These are phyloP conservation scores for Entomortierella beljakovae DNA, from an alignment of 192 early-diverging fungal species.

Conservation along the genomic window DNA sequence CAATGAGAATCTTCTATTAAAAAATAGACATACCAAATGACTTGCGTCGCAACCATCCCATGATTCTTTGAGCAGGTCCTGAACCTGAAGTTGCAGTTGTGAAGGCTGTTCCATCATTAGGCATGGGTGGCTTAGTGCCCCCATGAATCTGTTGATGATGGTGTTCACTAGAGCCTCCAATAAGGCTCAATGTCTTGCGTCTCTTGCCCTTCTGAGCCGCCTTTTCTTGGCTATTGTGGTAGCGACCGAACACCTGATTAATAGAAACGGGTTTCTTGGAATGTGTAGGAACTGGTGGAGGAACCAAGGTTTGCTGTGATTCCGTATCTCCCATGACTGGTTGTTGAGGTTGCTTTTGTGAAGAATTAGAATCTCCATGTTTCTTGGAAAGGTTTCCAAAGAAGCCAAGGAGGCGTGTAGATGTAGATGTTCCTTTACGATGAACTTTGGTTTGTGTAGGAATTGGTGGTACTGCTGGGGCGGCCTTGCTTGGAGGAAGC, in stretches of 20 bases:
- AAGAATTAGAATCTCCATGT: constrained; percentile 33
- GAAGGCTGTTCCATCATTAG: constrained; percentile 14
- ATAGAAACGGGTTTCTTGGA: constrained; percentile 39
- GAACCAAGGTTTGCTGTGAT: neutral
- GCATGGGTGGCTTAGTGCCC: constrained; percentile 37
- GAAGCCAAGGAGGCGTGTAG: constrained; percentile 49
- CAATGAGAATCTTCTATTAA: no score
- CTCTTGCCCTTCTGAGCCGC: constrained; percentile 32
- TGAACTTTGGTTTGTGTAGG: constrained; percentile 18
- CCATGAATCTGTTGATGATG: constrained; percentile 46
- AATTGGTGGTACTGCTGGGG: neutral
- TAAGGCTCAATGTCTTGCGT: constrained; percentile 45
- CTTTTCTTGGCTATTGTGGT: constrained; percentile 12
- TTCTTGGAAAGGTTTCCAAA: constrained; percentile 51
- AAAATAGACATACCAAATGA: constrained; percentile 60
- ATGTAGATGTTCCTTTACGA: constrained; percentile 37
- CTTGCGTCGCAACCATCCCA: constrained; percentile 83
- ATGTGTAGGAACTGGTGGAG: constrained; percentile 4
- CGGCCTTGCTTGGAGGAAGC: neutral
- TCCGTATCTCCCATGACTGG: constrained; percentile 15
- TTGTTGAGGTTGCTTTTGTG: constrained; percentile 31
- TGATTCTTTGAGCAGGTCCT: constrained; percentile 71
- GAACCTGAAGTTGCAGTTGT: constrained; percentile 16
- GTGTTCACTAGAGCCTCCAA: constrained; percentile 44
- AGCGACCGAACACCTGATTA: constrained; percentile 41